These are phyloP conservation scores for Piloderma croceum DNA, from an alignment of 768 basidiomycete species.

Conservation along the genomic window DNA sequence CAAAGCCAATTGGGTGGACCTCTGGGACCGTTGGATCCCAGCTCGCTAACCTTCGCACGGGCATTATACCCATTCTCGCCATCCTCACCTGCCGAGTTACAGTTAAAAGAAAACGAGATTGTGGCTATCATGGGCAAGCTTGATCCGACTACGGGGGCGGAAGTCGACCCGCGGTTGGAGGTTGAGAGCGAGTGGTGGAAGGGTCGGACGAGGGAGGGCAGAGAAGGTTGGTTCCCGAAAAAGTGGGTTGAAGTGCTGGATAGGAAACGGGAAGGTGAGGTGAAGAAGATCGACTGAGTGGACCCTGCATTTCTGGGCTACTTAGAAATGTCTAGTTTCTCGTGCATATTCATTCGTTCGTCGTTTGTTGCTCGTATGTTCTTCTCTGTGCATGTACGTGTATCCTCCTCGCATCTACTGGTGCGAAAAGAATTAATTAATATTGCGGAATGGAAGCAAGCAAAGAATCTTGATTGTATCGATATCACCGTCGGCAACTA, in stretches of 20 bases:
- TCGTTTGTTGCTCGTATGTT: too few relatives aligned
- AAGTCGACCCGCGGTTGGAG: constrained; percentile 62
- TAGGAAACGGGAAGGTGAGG: constrained; percentile 32
- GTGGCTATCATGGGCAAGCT: constrained; percentile 85
- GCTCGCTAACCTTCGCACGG: constrained; percentile 76
- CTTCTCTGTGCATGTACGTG: too few relatives aligned
- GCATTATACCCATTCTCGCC: constrained; percentile 75
- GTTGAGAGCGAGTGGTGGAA: constrained; percentile 85
- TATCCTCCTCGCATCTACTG: too few relatives aligned
- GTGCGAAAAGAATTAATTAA: too few relatives aligned
- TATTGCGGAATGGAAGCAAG: too few relatives aligned
- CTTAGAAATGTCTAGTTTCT: too few relatives aligned
- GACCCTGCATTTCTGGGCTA: neutral
- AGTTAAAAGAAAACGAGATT: constrained; percentile 83
- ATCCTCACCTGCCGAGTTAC: constrained; percentile 70
- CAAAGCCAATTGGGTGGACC: constrained; percentile 20
- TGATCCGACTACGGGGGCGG: constrained; percentile 61
- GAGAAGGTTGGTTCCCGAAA: constrained; percentile 91
- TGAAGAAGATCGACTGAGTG: constrained; percentile 36
- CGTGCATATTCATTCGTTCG: too few relatives aligned
- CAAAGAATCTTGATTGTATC: too few relatives aligned
- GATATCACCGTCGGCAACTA: too few relatives aligned
- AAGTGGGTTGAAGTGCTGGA: constrained; percentile 80
- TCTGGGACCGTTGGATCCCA: constrained; percentile 69
- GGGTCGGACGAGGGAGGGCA: constrained; percentile 85